A percentile compares a stretch with the other conserved stretches of the same genome.
Conservation (phyloP, 192 early-diverging fungal species). For the Piromyces finnis region DNA sequence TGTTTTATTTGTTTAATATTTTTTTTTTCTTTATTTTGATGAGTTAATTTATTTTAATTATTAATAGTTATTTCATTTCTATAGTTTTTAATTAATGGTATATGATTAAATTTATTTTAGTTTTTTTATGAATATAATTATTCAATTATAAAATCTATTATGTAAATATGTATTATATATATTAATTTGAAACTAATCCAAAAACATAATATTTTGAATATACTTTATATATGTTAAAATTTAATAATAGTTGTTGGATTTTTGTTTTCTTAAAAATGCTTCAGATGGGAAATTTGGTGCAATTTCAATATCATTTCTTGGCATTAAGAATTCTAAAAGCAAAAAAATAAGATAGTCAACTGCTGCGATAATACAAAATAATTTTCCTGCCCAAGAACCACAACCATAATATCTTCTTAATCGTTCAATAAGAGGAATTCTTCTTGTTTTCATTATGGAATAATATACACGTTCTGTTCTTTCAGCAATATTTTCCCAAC, state of each 20-base stretch:
- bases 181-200: background rate
- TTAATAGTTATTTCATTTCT: too few relatives aligned
- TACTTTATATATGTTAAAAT: too few relatives aligned
- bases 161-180: too few relatives aligned
- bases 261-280: background rate
- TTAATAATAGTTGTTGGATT: background rate
- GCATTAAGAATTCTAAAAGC: conserved; percentile 67
- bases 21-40: too few relatives aligned
- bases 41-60: too few relatives aligned
- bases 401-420: conserved; percentile 66
- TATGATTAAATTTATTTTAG: too few relatives aligned
- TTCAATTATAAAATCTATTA: too few relatives aligned
- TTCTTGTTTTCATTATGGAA: conserved; percentile 41
- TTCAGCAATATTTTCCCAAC: conserved; percentile 88
- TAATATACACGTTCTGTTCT: conserved; percentile 77
- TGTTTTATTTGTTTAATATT: too few relatives aligned
- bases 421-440: conserved; percentile 57
- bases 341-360: conserved; percentile 65
- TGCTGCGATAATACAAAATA: conserved; percentile 78
- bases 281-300: conserved; percentile 20
- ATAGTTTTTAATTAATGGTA: too few relatives aligned
- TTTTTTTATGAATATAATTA: too few relatives aligned
- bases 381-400: conserved; percentile 75
- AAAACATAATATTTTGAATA: too few relatives aligned
- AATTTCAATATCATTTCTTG: conserved; percentile 46